Evolutionary conservation across 2,329 filamentous ascomycete species (phyloP), one percentile per base, ranked within the genome.

Genomic region (Chaetomiaceae sp.): DNA sequence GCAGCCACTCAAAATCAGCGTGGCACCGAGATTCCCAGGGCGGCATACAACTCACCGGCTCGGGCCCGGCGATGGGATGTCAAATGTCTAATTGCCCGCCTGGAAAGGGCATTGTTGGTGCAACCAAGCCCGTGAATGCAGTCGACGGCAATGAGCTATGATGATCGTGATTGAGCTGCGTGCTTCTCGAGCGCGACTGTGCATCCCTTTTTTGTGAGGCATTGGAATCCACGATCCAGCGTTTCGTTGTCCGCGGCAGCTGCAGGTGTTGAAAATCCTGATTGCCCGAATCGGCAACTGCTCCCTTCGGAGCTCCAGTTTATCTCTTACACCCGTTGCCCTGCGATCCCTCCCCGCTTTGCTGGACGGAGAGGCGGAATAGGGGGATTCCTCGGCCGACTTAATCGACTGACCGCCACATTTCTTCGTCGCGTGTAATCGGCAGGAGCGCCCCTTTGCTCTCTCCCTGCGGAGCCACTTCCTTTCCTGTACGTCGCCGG

Each of bases 1-100:
- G 30, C 38, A 52, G 50, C 59, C 60, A 60, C 40, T 56, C 59
- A 56, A n/a, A 57, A 46, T 50, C 48, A 43, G 11, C 32, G 52
- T 50, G 48, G 45, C 51, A 49, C 48, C 32, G 44, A 17, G 34
- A 45, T 51, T 54, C 41, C 33, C 46, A 54, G 42, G 48, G 39
- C 42, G 42, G 42, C 30, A 45, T 49, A 38, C 26, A 5, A 24
- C 22, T 24, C 6, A 27, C 38, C 42, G 38, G 42, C 42, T 50
- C 40, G 43, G 47, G 38, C 46, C 47, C 39, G 37, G 39, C 22
- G 38, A 45, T 49, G 26, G 42, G n/a, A n/a, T n/a, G n/a, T n/a
- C n/a, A n/a, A n/a, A 45, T 51, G 45, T 51, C 48, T 47, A 48
- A 49, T 47, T 48, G 49, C 49, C 45, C 29, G 30, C 30, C 37